Base-by-base conservation (phyloP, 495 filamentous ascomycete species). In the Chaetomidium leptoderma region DNA sequence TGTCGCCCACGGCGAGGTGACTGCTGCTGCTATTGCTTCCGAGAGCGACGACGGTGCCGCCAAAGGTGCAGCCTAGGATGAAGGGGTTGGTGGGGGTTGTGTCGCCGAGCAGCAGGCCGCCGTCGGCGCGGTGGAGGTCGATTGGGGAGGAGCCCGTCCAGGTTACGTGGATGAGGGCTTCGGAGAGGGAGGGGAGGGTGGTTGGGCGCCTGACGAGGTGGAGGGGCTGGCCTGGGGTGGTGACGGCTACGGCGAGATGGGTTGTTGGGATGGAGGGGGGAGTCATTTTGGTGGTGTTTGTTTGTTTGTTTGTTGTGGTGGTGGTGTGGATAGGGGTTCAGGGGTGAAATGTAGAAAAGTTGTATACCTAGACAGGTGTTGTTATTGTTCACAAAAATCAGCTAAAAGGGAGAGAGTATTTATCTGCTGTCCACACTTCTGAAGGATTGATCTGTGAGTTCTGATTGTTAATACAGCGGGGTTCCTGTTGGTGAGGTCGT, bases 101-200 rank as follows among this genome's bases (percentile, higher is more conserved):
- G 30, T 37, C 17, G n/a, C n/a, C 63, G 27, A 80, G 63, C 4
- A 77, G 50, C 1, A 83, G 66, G 8, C 76, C 78, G 36, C 79
- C 76, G 57, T 79, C 77, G 37, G 74, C 76, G 60, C 80, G 75
- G 65, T 83, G 81, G 30, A 83, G 68, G 62, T 83, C 78, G 1
- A 83, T 67, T 0, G 81, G 81, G 16, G 76, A 76, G 14, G 80
- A 80, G 17, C 78, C 68, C 6, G 78, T 81, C 76, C 76, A 81
- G 51, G 75, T 63, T 6, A 77, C 70, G 33, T 72, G 64, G 29
- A 80, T 58, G 16, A 66, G 59, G 37, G 76, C 67, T 56, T 79
- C 76, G 39, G 63, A 63, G 2, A 53, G 59, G n/a, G 35, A 50
- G 8, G 76, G 78, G 23, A 69, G 24, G 48, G 69, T 52, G 5